A percentile compares a stretch with the other conserved stretches of the same genome.
Evolutionary conservation across 176 grass and related monocot species (phyloP).

Genomic region (Rhynchospora pubera): DNA sequence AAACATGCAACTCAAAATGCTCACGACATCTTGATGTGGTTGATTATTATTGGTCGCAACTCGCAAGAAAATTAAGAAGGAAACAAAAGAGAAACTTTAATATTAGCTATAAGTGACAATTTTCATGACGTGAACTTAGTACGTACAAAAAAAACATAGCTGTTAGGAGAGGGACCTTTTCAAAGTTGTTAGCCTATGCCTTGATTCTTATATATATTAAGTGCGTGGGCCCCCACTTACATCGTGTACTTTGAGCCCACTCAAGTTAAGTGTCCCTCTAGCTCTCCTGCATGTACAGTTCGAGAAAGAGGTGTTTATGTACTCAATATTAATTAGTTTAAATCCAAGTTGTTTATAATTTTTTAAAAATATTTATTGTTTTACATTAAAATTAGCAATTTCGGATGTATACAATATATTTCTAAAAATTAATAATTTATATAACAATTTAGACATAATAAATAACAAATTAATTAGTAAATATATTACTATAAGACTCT

Average conservation of each 20-base stretch:
- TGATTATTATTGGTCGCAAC: not conserved
- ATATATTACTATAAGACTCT: too few species aligned
- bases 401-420: too few species aligned
- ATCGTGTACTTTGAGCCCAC: not conserved
- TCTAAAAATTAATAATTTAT: too few species aligned
- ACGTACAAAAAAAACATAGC: constrained; percentile 15
- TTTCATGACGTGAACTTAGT: constrained; percentile 10
- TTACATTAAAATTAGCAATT: too few species aligned
- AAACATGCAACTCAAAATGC: constrained; percentile 9
- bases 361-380: too few species aligned
- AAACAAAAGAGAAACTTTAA: not conserved
- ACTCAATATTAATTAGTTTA: too few species aligned
- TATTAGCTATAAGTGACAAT: not conserved
- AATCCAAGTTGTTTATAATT: too few species aligned
- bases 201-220: not conserved
- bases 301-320: not conserved
- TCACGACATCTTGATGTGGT: not conserved
- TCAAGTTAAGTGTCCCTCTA: not conserved
- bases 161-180: not conserved
- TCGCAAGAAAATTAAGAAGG: not conserved
- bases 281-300: not conserved
- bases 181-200: not conserved
- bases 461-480: too few species aligned
- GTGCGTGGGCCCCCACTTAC: constrained; percentile 1
- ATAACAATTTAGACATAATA: too few species aligned